phyloP scores from a whole-genome alignment of 2,329 filamentous ascomycete species.

The Ascochyta rabiei region DNA sequence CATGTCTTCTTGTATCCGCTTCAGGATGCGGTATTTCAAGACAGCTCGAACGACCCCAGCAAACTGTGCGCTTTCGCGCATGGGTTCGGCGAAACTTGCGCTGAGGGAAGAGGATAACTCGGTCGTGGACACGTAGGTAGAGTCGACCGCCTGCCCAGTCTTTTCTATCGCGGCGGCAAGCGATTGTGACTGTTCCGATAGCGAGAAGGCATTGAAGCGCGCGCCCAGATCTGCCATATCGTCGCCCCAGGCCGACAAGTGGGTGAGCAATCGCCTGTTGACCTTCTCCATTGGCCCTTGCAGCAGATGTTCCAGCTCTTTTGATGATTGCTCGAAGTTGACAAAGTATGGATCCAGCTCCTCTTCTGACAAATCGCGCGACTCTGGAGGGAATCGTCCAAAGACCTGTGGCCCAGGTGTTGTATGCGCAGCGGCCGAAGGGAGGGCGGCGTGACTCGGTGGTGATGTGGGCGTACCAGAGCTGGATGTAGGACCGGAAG shows the following conservation, averaged over 20 bases:
- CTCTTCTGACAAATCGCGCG: slow-evolving; percentile 78
- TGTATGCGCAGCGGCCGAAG: slow-evolving; percentile 62
- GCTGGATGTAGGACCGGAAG: slow-evolving; percentile 50
- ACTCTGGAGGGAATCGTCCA: slow-evolving; percentile 81
- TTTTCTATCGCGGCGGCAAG: slow-evolving; percentile 93
- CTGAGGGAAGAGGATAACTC: slow-evolving; percentile 88
- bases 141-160: slow-evolving; percentile 91
- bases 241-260: slow-evolving; percentile 80
- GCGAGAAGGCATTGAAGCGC: slow-evolving; percentile 94
- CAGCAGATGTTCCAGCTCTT: slow-evolving; percentile 85
- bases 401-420: slow-evolving; percentile 69
- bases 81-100: slow-evolving; percentile 93
- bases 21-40: slow-evolving; percentile 85
- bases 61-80: slow-evolving; percentile 97
- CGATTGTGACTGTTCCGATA: slow-evolving; percentile 88
- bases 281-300: slow-evolving; percentile 97
- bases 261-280: slow-evolving; percentile 85
- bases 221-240: slow-evolving; percentile 93
- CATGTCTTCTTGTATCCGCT: slow-evolving; percentile 96
- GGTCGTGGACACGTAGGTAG: slow-evolving; percentile 93
- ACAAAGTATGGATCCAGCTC: slow-evolving; percentile 97
- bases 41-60: slow-evolving; percentile 91
- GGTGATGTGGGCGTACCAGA: slow-evolving; percentile 63
- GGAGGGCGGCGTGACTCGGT: slow-evolving; percentile 54
- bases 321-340: slow-evolving; percentile 88